These are phyloP conservation scores for Suillus lakei DNA, from an alignment of 768 basidiomycete genomes.

Conservation along the genomic window DNA sequence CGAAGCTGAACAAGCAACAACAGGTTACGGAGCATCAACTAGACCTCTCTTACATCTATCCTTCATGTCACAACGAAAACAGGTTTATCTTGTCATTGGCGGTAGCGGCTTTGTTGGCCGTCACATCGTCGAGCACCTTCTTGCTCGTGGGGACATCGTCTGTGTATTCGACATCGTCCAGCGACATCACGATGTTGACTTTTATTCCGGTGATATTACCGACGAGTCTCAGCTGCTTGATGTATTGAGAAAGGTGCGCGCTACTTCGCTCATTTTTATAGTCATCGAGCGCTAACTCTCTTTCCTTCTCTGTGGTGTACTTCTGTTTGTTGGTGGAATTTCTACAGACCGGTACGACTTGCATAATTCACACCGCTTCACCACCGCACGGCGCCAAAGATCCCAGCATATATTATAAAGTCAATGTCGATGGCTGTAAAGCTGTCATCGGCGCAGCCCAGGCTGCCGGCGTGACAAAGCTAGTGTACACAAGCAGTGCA, in stretches of 20 bases:
- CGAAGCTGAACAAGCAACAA: not conserved
- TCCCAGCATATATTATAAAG: conserved; percentile 81
- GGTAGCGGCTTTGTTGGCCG: conserved; percentile 92
- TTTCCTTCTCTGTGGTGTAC: not conserved
- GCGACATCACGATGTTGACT: conserved; percentile 83
- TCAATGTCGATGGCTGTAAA: conserved; percentile 92
- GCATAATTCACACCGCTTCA: conserved; percentile 96
- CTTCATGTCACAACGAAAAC: conserved; percentile 38
- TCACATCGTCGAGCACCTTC: conserved; percentile 86
- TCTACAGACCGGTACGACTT: conserved; percentile 78
- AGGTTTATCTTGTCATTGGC: conserved; percentile 90
- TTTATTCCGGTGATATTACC: conserved; percentile 90
- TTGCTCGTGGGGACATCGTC: conserved; percentile 79
- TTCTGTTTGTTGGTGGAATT: not conserved
- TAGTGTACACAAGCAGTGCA: conserved; percentile 94
- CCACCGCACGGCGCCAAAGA: conserved; percentile 71
- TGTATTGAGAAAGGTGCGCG: conserved; percentile 73
- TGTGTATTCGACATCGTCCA: conserved; percentile 93
- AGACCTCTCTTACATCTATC: not conserved
- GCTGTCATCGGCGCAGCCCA: conserved; percentile 84
- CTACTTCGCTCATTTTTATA: not conserved
- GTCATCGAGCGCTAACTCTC: not conserved
- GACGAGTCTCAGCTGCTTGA: conserved; percentile 71
- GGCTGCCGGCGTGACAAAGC: conserved; percentile 72
- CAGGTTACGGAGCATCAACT: not conserved